These are phyloP conservation scores for Paramecium sonneborni DNA, from an alignment of 73 alveolate genomes.

Conservation along the genomic window DNA sequence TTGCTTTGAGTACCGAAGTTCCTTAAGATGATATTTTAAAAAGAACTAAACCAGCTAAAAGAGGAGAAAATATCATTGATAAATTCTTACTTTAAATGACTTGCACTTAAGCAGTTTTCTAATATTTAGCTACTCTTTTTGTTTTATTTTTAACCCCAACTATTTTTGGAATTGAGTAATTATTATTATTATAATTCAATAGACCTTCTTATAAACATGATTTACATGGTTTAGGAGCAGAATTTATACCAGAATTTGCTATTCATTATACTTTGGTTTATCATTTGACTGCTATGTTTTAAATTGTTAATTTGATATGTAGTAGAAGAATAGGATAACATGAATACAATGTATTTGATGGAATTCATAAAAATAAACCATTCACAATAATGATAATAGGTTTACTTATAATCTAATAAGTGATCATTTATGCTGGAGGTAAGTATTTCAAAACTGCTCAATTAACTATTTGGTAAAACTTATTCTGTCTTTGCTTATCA, in stretches of 20 bases:
- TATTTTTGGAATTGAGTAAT: conserved; percentile 30
- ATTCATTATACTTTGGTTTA: conserved; percentile 42
- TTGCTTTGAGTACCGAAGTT: conserved; percentile 24
- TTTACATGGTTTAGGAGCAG: neutral
- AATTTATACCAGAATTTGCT: conserved; percentile 32
- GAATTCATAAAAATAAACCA: conserved; percentile 41
- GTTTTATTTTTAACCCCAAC: neutral
- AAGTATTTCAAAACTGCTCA: neutral
- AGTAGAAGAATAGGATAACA: conserved; percentile 45
- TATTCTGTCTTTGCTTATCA: neutral
- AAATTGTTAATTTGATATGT: neutral
- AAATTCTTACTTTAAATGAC: neutral
- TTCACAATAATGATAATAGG: conserved; percentile 30
- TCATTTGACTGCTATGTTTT: conserved; percentile 51
- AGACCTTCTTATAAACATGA: conserved; percentile 34
- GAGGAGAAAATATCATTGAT: neutral
- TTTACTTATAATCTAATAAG: neutral
- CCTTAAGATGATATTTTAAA: neutral
- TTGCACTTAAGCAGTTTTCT: neutral
- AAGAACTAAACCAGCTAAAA: neutral
- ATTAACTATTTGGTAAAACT: neutral
- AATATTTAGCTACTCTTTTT: neutral
- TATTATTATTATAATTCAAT: neutral
- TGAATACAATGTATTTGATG: conserved; percentile 40
- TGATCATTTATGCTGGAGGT: neutral